Evolutionary conservation across 306 rosid genomes (phyloP), one percentile per base, ranked within the genome.

Genomic region (Citrullus mucosospermus): DNA sequence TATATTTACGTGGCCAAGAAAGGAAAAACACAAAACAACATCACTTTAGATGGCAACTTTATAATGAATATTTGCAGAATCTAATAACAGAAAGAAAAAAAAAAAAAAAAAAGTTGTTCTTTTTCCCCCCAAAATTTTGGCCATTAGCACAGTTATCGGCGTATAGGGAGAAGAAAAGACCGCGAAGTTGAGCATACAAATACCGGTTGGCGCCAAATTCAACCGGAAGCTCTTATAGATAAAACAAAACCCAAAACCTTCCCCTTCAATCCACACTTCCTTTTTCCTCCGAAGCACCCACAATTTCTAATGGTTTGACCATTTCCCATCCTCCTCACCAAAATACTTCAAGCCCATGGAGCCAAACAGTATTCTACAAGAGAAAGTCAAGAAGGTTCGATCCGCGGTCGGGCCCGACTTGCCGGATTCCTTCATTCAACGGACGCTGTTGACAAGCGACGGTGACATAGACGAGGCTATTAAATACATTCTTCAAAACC

Each of bases 321-420:
- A 41, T 36, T 69, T 69, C 5, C 32, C 4, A 22, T 10, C 15
- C 30, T 9, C 0, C 36, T 65, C 13, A 28, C 13, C 44, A 9
- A 4, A 61, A 15, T 25, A 9, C 2, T 16, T 11, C 5, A 28
- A 61, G 2, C n/a, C 20, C 3, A 84, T 85, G 89, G 86, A 72
- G 62, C 41, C 75, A 25, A 61, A 43, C 54, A 63, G 1, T 44
- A 67, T 55, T 39, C 78, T 41, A 11, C 44, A 66, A 16, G 80
- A 82, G 68, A 73, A 28, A 8, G 68, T 81, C 48, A 75, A 73
- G 75, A 79, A 79, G 63, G 68, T 83, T 5, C 71, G 54, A 32
- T 60, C 80, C 4, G 58, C 39, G 60, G 8, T 78, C 18, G 84
- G 83, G 16, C 5, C 69, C 38, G 85, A 76, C 28, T 48, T 78